These are phyloP conservation scores for Camellia japonica DNA, from an alignment of 148 eudicot genomes.

Conservation along the genomic window DNA sequence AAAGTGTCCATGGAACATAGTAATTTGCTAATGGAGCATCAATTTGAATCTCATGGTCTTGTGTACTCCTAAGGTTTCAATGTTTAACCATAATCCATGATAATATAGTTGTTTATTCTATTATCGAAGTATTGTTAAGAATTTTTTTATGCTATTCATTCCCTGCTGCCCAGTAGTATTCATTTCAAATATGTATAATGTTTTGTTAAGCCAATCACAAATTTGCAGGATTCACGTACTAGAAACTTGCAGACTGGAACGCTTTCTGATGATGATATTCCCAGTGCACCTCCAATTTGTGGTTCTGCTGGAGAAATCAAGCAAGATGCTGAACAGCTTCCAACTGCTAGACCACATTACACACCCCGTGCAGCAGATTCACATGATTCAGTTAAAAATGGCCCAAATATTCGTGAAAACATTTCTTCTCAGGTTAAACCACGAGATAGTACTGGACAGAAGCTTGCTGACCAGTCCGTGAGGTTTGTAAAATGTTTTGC, in stretches of 20 bases:
- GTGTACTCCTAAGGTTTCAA: not conserved
- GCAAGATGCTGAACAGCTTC: slow-evolving; percentile 20
- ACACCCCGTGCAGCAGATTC: slow-evolving; percentile 23
- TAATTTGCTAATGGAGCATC: not conserved
- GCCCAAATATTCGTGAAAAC: slow-evolving; percentile 16
- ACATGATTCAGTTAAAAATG: slow-evolving; percentile 20
- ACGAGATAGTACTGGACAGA: slow-evolving; percentile 24
- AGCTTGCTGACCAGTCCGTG: slow-evolving; percentile 29
- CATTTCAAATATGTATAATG: slow-evolving; percentile 2
- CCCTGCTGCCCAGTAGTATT: not conserved
- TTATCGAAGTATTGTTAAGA: not conserved
- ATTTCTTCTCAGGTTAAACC: slow-evolving; percentile 24
- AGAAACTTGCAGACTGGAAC: slow-evolving; percentile 27
- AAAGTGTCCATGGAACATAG: not conserved
- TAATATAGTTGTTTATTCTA: not conserved
- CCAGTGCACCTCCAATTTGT: slow-evolving; percentile 82
- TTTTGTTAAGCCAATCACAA: not conserved
- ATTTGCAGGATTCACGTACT: slow-evolving; percentile 20
- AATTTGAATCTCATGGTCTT: not conserved
- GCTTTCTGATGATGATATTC: slow-evolving; percentile 46
- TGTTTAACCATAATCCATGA: not conserved
- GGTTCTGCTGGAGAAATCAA: slow-evolving; percentile 38
- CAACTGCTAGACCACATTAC: slow-evolving; percentile 21
- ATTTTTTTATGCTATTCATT: not conserved
- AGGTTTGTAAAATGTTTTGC: slow-evolving; percentile 39